phyloP scores from a whole-genome alignment of 305 asterid genomes.

The Nicotiana rustica region DNA sequence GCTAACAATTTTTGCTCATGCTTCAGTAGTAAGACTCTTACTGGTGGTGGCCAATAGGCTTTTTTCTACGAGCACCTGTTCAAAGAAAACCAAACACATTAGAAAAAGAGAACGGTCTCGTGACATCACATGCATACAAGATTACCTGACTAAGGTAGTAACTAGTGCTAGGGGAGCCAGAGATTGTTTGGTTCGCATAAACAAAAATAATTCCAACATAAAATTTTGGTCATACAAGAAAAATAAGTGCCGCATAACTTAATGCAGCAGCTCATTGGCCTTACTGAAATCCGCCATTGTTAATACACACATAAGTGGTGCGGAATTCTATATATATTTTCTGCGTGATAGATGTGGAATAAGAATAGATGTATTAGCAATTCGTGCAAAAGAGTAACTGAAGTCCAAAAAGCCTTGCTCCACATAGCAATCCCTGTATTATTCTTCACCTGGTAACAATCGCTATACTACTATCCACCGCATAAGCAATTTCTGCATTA shows the following conservation, averaged over 20 bases:
- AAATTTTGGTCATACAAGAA: background rate
- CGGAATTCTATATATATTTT: background rate
- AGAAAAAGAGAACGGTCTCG: background rate
- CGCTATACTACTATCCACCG: background rate
- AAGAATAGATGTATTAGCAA: background rate
- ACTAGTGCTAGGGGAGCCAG: background rate
- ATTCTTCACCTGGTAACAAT: too few species aligned
- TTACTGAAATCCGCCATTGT: background rate
- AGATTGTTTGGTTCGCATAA: background rate
- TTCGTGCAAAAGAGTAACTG: background rate
- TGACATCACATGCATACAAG: background rate
- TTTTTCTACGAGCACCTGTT: slow-evolving; percentile 22
- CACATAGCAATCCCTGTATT: too few species aligned
- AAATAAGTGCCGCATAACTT: background rate
- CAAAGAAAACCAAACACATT: background rate
- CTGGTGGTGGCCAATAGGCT: slow-evolving; percentile 15
- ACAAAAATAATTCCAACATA: slow-evolving; percentile 16
- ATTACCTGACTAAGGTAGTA: slow-evolving; percentile 22
- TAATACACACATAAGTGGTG: background rate
- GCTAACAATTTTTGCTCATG: slow-evolving; percentile 12
- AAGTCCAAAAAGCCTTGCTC: too few species aligned
- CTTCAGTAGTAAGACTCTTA: slow-evolving; percentile 12
- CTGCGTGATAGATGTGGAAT: background rate
- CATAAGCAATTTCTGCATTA: slow-evolving; percentile 23
- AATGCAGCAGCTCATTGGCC: background rate